A percentile compares a stretch with the other conserved stretches of the same genome.
phyloP scores from a whole-genome alignment of 495 filamentous ascomycete species.

The Penicillium bialowiezense region DNA sequence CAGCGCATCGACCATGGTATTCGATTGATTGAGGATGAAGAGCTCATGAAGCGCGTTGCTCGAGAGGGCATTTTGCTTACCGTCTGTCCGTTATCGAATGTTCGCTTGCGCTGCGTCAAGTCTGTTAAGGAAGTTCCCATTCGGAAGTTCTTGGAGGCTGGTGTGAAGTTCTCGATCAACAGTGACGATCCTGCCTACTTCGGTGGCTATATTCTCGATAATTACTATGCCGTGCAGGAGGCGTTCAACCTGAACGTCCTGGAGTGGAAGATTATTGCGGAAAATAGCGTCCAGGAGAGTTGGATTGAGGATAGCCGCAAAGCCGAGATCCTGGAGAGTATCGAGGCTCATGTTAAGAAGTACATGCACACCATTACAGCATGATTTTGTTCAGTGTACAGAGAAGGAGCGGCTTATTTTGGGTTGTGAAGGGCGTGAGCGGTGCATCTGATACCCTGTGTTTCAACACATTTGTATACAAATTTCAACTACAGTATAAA shows the following conservation, averaged over 20 bases:
- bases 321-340: slow-evolving; percentile 30
- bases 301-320: slow-evolving; percentile 49
- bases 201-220: slow-evolving; percentile 72
- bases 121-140: slow-evolving; percentile 60
- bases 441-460: slow-evolving; percentile 19
- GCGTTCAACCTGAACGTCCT: slow-evolving; percentile 57
- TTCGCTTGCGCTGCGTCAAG: slow-evolving; percentile 57
- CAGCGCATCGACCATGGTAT: slow-evolving; percentile 74
- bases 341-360: slow-evolving; percentile 38
- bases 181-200: slow-evolving; percentile 83
- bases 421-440: not conserved
- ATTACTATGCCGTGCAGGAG: slow-evolving; percentile 74
- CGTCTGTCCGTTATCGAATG: slow-evolving; percentile 73
- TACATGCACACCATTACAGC: slow-evolving; percentile 12
- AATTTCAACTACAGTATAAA: slow-evolving; percentile 17
- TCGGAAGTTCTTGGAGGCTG: slow-evolving; percentile 59
- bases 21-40: slow-evolving; percentile 57
- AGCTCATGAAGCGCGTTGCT: slow-evolving; percentile 57
- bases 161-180: slow-evolving; percentile 67
- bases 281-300: slow-evolving; percentile 61
- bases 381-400: slow-evolving; percentile 1
- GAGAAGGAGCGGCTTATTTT: not conserved
- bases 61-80: slow-evolving; percentile 57
- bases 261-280: slow-evolving; percentile 65
- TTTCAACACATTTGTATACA: slow-evolving; percentile 21